Evolutionary conservation across 2,329 filamentous ascomycete genomes (phyloP).

Genomic region (Fusarium irregulare): DNA sequence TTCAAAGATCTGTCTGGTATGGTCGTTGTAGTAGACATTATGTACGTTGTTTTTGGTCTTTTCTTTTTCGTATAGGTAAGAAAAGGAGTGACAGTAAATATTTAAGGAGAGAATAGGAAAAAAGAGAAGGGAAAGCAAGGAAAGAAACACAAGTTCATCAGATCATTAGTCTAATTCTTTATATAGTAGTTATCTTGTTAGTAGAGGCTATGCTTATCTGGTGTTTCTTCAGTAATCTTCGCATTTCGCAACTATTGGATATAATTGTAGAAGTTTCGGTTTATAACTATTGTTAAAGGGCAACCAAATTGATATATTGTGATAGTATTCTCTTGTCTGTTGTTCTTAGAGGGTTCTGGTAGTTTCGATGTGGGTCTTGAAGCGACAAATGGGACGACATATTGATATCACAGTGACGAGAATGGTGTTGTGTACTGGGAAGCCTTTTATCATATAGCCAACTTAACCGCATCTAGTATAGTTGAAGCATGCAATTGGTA

Average conservation of each 20-base stretch:
- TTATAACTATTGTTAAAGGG: not conserved
- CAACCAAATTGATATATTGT: not conserved
- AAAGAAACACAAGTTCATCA: not conserved
- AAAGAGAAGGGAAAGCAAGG: not conserved
- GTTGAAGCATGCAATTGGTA: constrained; percentile 31
- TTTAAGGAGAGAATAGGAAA: not conserved
- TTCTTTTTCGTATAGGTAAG: not conserved
- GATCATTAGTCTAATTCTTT: not conserved
- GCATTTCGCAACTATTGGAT: not conserved
- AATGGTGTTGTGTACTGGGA: not conserved
- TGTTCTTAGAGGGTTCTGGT: constrained; percentile 8
- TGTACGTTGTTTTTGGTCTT: not conserved
- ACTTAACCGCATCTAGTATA: not conserved
- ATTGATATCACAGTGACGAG: not conserved
- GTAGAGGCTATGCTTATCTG: not conserved
- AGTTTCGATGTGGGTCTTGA: constrained; percentile 20
- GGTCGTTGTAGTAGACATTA: constrained; percentile 13
- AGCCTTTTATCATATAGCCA: not conserved
- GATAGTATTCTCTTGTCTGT: not conserved
- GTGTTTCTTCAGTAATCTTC: not conserved
- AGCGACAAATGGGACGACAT: not conserved
- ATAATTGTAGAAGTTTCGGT: constrained; percentile 21
- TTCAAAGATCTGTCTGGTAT: not conserved
- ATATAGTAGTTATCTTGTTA: constrained; percentile 1
- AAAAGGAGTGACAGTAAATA: not conserved